Conservation (phyloP, 257 asterid genomes). For the Mitragyna speciosa region DNA sequence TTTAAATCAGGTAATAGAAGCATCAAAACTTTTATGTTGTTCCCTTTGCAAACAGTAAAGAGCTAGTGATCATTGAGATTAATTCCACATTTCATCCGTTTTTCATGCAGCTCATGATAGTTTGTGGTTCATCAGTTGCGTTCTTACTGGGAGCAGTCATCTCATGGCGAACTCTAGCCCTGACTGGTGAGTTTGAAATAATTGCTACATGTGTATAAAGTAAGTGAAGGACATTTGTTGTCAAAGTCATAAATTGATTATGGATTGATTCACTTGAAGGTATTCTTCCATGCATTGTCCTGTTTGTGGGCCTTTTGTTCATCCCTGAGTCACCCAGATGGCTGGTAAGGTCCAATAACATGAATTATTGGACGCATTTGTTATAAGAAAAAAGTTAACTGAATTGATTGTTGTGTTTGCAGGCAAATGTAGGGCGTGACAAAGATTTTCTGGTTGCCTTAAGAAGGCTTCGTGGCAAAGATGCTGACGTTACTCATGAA, state of each 20-base stretch:
- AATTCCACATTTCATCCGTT: neutral
- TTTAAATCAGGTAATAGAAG: constrained; percentile 58
- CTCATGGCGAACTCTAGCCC: constrained; percentile 78
- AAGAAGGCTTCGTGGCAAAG: constrained; percentile 60
- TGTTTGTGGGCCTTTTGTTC: constrained; percentile 64
- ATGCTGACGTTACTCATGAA: constrained; percentile 60
- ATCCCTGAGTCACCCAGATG: constrained; percentile 96
- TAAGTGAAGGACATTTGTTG: neutral
- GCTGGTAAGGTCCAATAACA: constrained; percentile 60
- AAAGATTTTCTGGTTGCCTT: constrained; percentile 69
- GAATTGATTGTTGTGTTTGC: constrained; percentile 12
- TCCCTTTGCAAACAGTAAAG: neutral
- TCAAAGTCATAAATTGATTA: neutral
- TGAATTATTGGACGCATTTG: neutral
- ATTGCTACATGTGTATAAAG: neutral
- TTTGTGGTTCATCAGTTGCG: constrained; percentile 71
- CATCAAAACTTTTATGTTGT: neutral
- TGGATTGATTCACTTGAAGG: constrained; percentile 47
- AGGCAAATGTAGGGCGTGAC: constrained; percentile 75
- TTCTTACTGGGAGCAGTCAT: constrained; percentile 59
- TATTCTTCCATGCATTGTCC: constrained; percentile 62
- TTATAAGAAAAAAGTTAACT: neutral
- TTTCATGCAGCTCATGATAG: constrained; percentile 71
- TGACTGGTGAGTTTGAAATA: constrained; percentile 47
- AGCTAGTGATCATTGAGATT: neutral